Evolutionary conservation across 2,329 filamentous ascomycete species (phyloP).

Genomic region (Penicillium sp.): DNA sequence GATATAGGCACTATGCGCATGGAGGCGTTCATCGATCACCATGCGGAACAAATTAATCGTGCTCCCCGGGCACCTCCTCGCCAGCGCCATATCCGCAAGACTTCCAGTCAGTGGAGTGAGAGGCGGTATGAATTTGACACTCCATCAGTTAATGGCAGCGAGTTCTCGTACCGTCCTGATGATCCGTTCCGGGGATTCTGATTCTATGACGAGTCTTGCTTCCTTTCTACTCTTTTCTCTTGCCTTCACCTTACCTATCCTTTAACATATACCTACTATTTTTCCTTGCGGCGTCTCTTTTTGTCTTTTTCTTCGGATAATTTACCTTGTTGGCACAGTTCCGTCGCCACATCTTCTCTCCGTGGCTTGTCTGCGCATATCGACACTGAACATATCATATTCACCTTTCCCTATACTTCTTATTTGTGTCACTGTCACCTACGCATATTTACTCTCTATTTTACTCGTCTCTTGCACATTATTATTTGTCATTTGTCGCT

Average conservation of each 20-base stretch:
- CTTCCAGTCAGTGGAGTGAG: slow-evolving; percentile 36
- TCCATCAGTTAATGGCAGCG: slow-evolving; percentile 38
- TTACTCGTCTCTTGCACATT: not conserved
- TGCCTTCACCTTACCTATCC: not conserved
- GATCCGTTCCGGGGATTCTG: slow-evolving; percentile 51
- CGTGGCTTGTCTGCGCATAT: not conserved
- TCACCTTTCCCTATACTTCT: not conserved
- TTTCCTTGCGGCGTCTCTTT: not conserved
- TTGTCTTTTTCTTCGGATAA: not conserved
- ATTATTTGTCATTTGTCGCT: slow-evolving; percentile 1
- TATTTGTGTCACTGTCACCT: not conserved
- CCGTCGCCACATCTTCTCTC: not conserved
- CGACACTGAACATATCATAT: not conserved
- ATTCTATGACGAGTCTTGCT: slow-evolving; percentile 2
- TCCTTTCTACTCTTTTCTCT: not conserved
- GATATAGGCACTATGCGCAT: slow-evolving; percentile 91
- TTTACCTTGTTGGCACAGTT: not conserved
- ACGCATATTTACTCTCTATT: not conserved
- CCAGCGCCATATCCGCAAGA: slow-evolving; percentile 30
- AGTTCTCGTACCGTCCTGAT: slow-evolving; percentile 41
- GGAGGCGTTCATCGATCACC: slow-evolving; percentile 84
- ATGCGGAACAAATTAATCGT: slow-evolving; percentile 32
- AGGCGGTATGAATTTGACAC: slow-evolving; percentile 36
- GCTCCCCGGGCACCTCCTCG: slow-evolving; percentile 21
- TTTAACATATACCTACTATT: slow-evolving; percentile 3